A percentile compares a stretch with the other conserved stretches of the same genome.
Conservation (phyloP, 2,329 filamentous ascomycete genomes). For the Xylaria sp. region DNA sequence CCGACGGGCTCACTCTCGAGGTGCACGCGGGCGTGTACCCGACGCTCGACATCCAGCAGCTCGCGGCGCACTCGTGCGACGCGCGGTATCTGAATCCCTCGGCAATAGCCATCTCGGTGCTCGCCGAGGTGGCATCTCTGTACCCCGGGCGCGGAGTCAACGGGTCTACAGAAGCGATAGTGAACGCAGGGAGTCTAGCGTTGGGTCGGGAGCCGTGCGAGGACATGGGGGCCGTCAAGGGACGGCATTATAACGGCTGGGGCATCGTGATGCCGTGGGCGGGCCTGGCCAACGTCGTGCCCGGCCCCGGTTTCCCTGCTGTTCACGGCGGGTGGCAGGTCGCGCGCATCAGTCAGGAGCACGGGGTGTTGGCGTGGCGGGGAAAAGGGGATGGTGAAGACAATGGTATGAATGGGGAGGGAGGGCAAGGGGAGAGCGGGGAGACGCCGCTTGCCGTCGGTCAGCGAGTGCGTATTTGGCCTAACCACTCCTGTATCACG, state of each 20-base stretch:
- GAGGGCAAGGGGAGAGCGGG: conserved; percentile 21
- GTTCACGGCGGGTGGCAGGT: conserved; percentile 71
- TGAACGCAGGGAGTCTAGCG: conserved; percentile 75
- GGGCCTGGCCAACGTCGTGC: conserved; percentile 47
- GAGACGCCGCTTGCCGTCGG: conserved; percentile 66
- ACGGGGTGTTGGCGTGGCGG: conserved; percentile 75
- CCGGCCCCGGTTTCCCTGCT: conserved; percentile 56
- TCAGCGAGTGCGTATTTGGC: conserved; percentile 77
- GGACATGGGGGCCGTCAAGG: conserved; percentile 52
- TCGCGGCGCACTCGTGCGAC: conserved; percentile 73
- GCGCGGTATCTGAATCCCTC: conserved; percentile 57
- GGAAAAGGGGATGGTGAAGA: conserved; percentile 53
- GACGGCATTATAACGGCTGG: conserved; percentile 73
- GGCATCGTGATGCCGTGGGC: conserved; percentile 74
- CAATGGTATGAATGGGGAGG: conserved; percentile 52
- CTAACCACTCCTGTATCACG: conserved; percentile 84
- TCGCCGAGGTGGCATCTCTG: conserved; percentile 77
- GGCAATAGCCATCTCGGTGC: conserved; percentile 73
- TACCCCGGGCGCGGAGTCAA: conserved; percentile 68
- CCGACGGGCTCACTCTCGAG: conserved; percentile 64
- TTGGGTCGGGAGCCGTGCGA: conserved; percentile 79
- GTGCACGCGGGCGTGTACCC: conserved; percentile 83
- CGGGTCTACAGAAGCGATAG: conserved; percentile 69
- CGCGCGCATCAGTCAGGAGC: conserved; percentile 79
- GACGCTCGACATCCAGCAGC: conserved; percentile 80